Percentiles rank a stretch among this genome's conserved stretches.
phyloP scores from a whole-genome alignment of 805 yeast species.

The Gaillardinia entomophila region DNA sequence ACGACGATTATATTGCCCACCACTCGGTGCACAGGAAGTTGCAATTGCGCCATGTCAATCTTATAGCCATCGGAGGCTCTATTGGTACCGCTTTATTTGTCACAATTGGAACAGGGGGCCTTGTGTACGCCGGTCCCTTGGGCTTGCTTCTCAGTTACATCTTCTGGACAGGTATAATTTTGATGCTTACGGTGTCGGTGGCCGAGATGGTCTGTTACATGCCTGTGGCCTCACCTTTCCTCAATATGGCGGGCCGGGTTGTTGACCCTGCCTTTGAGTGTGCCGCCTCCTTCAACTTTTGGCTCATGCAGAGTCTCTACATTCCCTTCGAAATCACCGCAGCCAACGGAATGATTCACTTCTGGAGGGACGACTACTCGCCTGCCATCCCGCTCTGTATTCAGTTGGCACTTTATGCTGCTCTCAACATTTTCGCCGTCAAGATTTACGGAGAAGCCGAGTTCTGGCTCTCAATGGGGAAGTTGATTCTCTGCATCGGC shows the following conservation, averaged over 20 bases:
- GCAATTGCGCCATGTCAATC: slow-evolving; percentile 28
- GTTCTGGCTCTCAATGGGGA: slow-evolving; percentile 67
- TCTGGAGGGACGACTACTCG: slow-evolving; percentile 44
- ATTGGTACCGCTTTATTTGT: slow-evolving; percentile 35
- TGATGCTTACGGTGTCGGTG: slow-evolving; percentile 26
- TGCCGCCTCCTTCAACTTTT: slow-evolving; percentile 30
- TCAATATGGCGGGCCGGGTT: slow-evolving; percentile 30
- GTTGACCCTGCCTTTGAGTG: slow-evolving; percentile 33
- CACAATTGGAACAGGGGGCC: slow-evolving; percentile 26
- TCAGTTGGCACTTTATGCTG: slow-evolving; percentile 37
- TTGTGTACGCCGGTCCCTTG: slow-evolving; percentile 29
- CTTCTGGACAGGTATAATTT: slow-evolving; percentile 25
- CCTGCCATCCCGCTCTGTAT: slow-evolving; percentile 42
- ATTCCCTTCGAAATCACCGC: slow-evolving; percentile 18
- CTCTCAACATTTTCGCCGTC: slow-evolving; percentile 60
- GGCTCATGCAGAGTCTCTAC: slow-evolving; percentile 18
- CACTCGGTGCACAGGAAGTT: slow-evolving; percentile 30
- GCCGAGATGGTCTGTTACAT: slow-evolving; percentile 33
- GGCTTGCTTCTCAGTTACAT: slow-evolving; percentile 24
- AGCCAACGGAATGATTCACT: slow-evolving; percentile 50
- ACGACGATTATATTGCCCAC: too few relatives aligned
- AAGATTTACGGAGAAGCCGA: slow-evolving; percentile 75
- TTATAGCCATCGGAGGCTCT: slow-evolving; percentile 36
- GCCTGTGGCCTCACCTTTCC: slow-evolving; percentile 32
- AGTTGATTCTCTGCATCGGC: slow-evolving; percentile 63